phyloP scores from a whole-genome alignment of 306 rosid genomes.

The Cucumis hystrix region DNA sequence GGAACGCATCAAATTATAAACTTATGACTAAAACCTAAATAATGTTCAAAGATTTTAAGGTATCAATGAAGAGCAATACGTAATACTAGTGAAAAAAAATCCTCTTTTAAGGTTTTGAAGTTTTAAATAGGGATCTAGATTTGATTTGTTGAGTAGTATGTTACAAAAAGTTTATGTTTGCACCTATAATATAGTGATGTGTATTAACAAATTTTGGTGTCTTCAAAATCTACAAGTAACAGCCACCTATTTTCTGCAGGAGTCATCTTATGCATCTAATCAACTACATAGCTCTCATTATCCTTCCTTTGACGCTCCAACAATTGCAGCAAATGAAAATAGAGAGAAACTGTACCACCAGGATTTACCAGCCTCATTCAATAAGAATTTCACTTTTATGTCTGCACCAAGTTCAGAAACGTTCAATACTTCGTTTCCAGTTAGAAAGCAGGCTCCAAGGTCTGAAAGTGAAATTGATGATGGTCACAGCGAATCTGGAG shows the following conservation, averaged over 20 bases:
- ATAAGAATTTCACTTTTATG: conserved; percentile 21
- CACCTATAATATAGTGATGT: conserved; percentile 18
- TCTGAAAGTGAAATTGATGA: conserved; percentile 56
- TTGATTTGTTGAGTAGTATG: conserved; percentile 24
- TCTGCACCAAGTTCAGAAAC: conserved; percentile 15
- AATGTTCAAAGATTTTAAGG: neutral
- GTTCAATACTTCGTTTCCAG: conserved; percentile 22
- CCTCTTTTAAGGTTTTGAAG: conserved; percentile 25
- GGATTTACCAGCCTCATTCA: conserved; percentile 17
- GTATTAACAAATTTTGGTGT: conserved; percentile 18
- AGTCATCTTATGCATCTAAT: conserved; percentile 45
- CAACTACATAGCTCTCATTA: conserved; percentile 32
- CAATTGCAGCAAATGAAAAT: conserved; percentile 20
- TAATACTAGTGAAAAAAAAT: neutral
- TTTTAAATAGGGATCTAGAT: conserved; percentile 12
- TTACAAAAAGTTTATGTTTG: conserved; percentile 13
- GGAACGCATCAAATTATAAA: neutral
- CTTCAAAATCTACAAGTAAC: conserved; percentile 25
- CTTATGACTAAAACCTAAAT: neutral
- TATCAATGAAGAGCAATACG: neutral
- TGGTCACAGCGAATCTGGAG: conserved; percentile 52
- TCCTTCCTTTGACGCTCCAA: conserved; percentile 28
- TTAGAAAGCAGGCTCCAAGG: conserved; percentile 25
- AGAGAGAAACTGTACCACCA: conserved; percentile 19
- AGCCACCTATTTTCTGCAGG: conserved; percentile 28